phyloP scores from a whole-genome alignment of 2,329 filamentous ascomycete genomes.

The Hymenoscyphus fraxineus region DNA sequence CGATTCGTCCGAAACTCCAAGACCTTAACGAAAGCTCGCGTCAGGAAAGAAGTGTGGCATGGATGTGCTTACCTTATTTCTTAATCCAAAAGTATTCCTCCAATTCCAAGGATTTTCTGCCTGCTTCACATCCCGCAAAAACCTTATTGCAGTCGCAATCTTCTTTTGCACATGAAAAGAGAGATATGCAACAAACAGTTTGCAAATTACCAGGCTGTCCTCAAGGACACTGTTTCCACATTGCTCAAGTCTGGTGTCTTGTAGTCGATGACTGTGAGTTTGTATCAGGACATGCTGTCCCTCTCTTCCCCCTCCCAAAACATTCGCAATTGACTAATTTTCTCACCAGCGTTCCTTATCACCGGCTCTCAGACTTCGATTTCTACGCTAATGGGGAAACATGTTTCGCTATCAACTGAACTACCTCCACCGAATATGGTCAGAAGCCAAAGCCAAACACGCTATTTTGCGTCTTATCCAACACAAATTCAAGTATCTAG shows the following conservation, averaged over 20 bases:
- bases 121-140: background rate
- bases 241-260: background rate
- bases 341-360: background rate
- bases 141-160: background rate
- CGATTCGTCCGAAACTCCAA: background rate
- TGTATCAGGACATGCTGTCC: background rate
- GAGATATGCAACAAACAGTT: background rate
- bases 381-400: background rate
- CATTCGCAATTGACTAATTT: background rate
- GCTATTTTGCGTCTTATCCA: background rate
- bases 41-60: background rate
- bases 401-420: background rate
- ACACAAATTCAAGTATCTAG: background rate
- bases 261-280: background rate
- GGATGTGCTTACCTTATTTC: background rate
- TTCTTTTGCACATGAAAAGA: background rate
- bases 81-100: background rate
- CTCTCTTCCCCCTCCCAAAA: no score
- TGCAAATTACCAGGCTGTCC: background rate
- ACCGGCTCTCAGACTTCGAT: background rate
- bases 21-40: background rate
- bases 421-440: background rate
- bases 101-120: background rate
- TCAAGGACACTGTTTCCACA: background rate
- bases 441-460: background rate